Percentiles rank a stretch among this genome's conserved stretches.
These are phyloP conservation scores for Acer saccharum DNA, from an alignment of 345 rosid genomes.

Conservation along the genomic window DNA sequence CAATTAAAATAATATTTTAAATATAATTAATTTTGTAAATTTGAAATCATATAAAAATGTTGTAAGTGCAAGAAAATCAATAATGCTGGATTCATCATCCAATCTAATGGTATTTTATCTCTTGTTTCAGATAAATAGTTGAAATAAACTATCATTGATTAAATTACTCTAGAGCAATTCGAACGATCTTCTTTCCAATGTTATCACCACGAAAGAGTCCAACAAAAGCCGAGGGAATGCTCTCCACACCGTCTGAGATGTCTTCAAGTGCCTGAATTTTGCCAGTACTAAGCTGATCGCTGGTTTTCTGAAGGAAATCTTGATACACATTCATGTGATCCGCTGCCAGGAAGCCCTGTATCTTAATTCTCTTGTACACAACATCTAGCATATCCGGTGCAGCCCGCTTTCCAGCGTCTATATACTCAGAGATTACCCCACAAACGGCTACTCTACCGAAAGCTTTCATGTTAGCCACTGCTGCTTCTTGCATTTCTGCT, in stretches of 20 bases:
- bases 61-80: too few relatives aligned
- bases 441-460: conserved; percentile 53
- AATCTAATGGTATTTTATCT: too few relatives aligned
- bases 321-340: conserved; percentile 31
- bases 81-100: too few relatives aligned
- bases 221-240: conserved; percentile 48
- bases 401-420: conserved; percentile 29
- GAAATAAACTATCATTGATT: too few relatives aligned
- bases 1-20: too few relatives aligned
- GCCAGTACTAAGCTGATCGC: conserved; percentile 35
- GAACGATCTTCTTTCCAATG: conserved; percentile 42
- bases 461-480: conserved; percentile 46
- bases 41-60: too few relatives aligned
- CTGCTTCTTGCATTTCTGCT: conserved; percentile 56
- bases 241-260: conserved; percentile 48
- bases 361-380: conserved; percentile 50
- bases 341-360: conserved; percentile 46
- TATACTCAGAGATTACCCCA: conserved; percentile 56
- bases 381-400: conserved; percentile 46
- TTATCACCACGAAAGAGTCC: conserved; percentile 45
- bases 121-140: too few relatives aligned
- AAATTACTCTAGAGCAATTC: neutral
- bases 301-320: conserved; percentile 46
- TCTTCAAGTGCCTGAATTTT: conserved; percentile 42
- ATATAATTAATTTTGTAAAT: too few relatives aligned